Base-by-base conservation (phyloP, 805 yeast genomes). In the Komagataella kurtzmanii region DNA sequence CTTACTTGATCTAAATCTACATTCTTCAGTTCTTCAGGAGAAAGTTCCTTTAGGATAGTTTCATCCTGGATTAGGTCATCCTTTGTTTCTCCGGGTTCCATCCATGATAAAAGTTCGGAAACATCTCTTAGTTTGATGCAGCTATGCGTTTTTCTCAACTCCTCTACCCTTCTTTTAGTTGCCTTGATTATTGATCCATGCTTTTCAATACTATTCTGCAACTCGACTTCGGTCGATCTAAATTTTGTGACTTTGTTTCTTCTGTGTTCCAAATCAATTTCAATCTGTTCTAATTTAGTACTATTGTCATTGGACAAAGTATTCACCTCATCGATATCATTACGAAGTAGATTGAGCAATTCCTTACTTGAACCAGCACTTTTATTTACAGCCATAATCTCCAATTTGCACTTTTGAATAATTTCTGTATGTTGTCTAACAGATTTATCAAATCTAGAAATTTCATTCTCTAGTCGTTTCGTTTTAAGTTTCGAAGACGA, bases 191-290 rank as follows among this genome's bases (percentile, higher is more conserved):
- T 58, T 1, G 68, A 60, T 53, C 72, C 73, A 53, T 75, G 73
- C 56, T 79, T 81, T 52, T 84, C 90, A 50, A 83, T 64, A 58
- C 77, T 78, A 58, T 80, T 82, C 24, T 74, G 76, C 24, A 84
- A 65, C 59, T 85, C 91, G 49, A 85, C 74, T 61, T 85, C 89
- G 17, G 71, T 70, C 6, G 87, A 79, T 59, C 79, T 75, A 57
- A 82, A 73, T 40, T 75, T 75, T 54, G 81, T 80, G 51, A 81
- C 72, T 50, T 73, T 66, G 6, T 67, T 66, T 53, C 64, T 65
- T 53, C 71, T 69, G 6, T 61, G 69, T 40, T 70, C 73, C 21
- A 68, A 63, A 52, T 59, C 70, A 55, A 65, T 75, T 60, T 67
- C 77, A 55, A 64, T 58, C 66, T 55, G 56, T 49, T 77, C 80